These are phyloP conservation scores for Oryza longistaminata DNA, from an alignment of 176 grass and related monocot genomes.

Conservation along the genomic window DNA sequence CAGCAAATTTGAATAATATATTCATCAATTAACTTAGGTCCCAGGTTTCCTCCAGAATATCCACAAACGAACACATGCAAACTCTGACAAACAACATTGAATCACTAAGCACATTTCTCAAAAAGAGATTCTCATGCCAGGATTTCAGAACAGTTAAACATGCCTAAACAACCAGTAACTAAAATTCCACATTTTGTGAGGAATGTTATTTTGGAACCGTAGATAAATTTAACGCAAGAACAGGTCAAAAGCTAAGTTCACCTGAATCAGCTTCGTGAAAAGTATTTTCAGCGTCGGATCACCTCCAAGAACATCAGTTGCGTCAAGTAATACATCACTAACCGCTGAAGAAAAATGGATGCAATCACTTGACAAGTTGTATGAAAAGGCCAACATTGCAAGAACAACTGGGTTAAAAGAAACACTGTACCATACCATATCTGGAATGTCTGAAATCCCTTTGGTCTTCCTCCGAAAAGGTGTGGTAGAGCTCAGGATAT, in stretches of 20 bases:
- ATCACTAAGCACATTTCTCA: neutral
- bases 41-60: too few relatives aligned
- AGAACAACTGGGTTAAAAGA: constrained; percentile 34
- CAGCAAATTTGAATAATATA: too few relatives aligned
- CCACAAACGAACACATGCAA: neutral
- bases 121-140: constrained; percentile 3
- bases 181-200: constrained; percentile 1
- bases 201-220: neutral
- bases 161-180: constrained; percentile 21
- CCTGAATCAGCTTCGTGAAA: constrained; percentile 85
- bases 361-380: constrained; percentile 10
- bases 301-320: constrained; percentile 88
- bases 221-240: constrained; percentile 6
- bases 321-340: constrained; percentile 91
- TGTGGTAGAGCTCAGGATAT: constrained; percentile 75
- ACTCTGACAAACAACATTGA: neutral
- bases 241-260: constrained; percentile 32
- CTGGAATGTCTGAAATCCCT: constrained; percentile 94
- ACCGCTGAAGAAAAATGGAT: constrained; percentile 59
- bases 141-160: constrained; percentile 9
- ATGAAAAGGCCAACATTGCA: constrained; percentile 17
- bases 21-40: too few relatives aligned
- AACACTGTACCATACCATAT: constrained; percentile 59
- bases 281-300: constrained; percentile 79
- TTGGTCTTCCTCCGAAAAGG: constrained; percentile 84